These are phyloP conservation scores for Lyophyllum atratum DNA, from an alignment of 768 basidiomycete species.

Conservation along the genomic window DNA sequence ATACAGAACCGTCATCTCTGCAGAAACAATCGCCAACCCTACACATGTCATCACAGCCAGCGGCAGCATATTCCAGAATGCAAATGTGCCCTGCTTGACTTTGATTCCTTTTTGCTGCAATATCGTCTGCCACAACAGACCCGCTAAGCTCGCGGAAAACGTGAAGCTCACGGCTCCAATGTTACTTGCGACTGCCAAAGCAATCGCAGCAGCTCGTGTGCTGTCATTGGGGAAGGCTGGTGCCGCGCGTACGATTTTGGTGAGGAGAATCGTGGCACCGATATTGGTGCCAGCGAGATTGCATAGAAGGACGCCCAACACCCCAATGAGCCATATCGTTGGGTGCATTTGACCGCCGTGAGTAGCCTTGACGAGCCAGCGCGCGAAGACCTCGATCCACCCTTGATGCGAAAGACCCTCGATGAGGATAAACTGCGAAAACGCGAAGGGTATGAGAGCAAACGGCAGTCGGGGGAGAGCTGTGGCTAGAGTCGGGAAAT, in stretches of 20 bases:
- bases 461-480: conserved; percentile 75
- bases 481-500: conserved; percentile 75
- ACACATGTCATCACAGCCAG: conserved; percentile 65
- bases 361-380: conserved; percentile 23
- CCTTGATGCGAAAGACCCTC: conserved; percentile 80
- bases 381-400: conserved; percentile 90
- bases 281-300: conserved; percentile 28
- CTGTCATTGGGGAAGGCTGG: conserved; percentile 34
- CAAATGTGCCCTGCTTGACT: conserved; percentile 66
- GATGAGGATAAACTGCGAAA: conserved; percentile 94
- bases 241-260: conserved; percentile 71
- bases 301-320: conserved; percentile 24
- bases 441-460: conserved; percentile 86
- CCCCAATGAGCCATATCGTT: conserved; percentile 24
- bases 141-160: conserved; percentile 90
- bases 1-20: conserved; percentile 70
- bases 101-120: conserved; percentile 70
- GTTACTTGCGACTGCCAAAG: conserved; percentile 87
- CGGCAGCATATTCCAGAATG: conserved; percentile 71
- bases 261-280: conserved; percentile 65
- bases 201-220: conserved; percentile 59
- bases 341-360: conserved; percentile 21
- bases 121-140: conserved; percentile 82
- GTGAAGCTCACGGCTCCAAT: conserved; percentile 93
- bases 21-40: conserved; percentile 71